Base-by-base conservation (phyloP, 2,329 filamentous ascomycete genomes). In the Colletotrichum tropicicola region DNA sequence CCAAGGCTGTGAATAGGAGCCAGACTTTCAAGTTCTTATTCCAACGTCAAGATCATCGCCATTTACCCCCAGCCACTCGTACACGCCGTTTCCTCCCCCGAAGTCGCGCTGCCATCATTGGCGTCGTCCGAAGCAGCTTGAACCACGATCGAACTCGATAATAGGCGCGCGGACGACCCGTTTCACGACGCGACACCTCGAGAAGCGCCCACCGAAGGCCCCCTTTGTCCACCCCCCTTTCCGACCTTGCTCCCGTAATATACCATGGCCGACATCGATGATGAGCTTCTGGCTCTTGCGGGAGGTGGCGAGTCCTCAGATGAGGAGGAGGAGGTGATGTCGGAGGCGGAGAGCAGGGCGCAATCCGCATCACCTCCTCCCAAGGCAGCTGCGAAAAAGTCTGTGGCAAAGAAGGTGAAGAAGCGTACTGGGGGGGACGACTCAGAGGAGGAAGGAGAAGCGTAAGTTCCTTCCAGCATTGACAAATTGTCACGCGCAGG, bases 231-330 rank as follows among this genome's bases (percentile, higher is more conserved):
- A 35, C 32, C 32, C 43, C 41, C 21, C 28, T 54, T 28, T 53
- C 25, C 55, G 51, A 64, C 21, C 21, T 19, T 37, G 39, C 30
- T 45, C 69, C 19, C 27, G 13, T 44, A 30, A 49, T 37, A 61
- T 66, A 85, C 69, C 73, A 97, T 97, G 94, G 91, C 92, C 60
- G 92, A 95, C 75, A 87, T 98, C 70, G 95, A 98, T 76, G 94
- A 95, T 72, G 95, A 98, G 82, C 90, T 98, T 70, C 91, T 98
- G 69, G 94, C 93, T 74, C 89, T 98, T 69, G 96, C 94, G 58
- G 96, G 93, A 73, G 93, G 92, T 70, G 91, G 88, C 66, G 85
- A 84, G 65, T 85, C 82, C 56, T 87, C 88, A 63, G 87, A 85
- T 73, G 87, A 87, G 71, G 87, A 87, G 71, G 87, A 88, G 78